Base-by-base conservation (phyloP, 805 yeast genomes). In the Monosporozyma servazzii region DNA sequence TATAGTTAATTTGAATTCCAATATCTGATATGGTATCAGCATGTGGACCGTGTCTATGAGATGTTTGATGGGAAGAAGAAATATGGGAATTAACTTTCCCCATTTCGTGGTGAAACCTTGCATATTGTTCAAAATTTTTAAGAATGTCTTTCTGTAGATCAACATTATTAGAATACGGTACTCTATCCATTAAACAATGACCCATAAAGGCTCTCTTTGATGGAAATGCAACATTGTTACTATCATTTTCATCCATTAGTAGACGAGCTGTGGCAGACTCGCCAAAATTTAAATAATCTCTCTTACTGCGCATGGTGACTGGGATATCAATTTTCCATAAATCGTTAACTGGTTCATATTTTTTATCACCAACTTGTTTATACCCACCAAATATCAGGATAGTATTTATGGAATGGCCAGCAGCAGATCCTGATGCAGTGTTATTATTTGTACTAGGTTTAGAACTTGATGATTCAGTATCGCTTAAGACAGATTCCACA, bases 311-410 rank as follows among this genome's bases (percentile, higher is more conserved):
- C 58, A 70, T 58, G 39, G 62, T 52, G 42, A 76, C 64, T 1
- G 72, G 66, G 3, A 73, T 55, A 40, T 73, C 75, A 15, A 73
- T 63, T 53, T 66, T 68, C 77, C 77, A 73, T 29, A 73, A 47
- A 56, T 72, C 77, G 36, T 66, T 59, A 52, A 71, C 58, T 1
- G 74, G 68, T 41, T 65, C 65, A 46, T 62, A 71, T 8, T 56
- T 49, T 25, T 65, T 61, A 29, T 54, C 57, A 5, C 58, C 58
- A 1, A 58, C 56, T 45, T 66, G 62, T 42, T 64, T 65, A 58
- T 74, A 78, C 0, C 83, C 82, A 15, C 82, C 82, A 70, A 75
- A 72, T 5, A 77, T 67, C 36, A 72, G 21, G 37, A 61, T 51
- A 4, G 65, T 58, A 47, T 53, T 50, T 1, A 37, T 7, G 6